Percentiles rank a stretch among this genome's conserved stretches.
These are phyloP conservation scores for Fistulina hepatica DNA, from an alignment of 1,284 basidiomycete species.

Conservation along the genomic window DNA sequence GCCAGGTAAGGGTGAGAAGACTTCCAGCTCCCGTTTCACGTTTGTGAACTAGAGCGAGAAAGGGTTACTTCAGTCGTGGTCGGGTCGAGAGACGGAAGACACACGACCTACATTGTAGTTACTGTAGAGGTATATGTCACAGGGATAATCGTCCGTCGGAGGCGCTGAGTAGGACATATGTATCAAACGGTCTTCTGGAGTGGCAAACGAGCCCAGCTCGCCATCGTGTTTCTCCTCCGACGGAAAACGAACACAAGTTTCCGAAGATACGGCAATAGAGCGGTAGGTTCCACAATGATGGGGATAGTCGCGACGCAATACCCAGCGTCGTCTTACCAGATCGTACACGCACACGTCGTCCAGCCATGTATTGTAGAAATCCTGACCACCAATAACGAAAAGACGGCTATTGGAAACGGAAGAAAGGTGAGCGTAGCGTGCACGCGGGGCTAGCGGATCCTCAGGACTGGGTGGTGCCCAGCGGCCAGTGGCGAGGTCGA, in stretches of 20 bases:
- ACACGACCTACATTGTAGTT: slow-evolving; percentile 70
- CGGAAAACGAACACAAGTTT: slow-evolving; percentile 55
- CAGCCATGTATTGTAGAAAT: slow-evolving; percentile 83
- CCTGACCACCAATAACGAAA: slow-evolving; percentile 92
- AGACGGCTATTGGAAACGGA: slow-evolving; percentile 73
- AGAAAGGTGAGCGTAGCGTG: slow-evolving; percentile 86
- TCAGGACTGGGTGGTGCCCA: slow-evolving; percentile 56
- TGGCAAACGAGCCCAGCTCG: slow-evolving; percentile 42
- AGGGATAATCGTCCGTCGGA: slow-evolving; percentile 64
- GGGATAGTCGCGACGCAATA: slow-evolving; percentile 69
- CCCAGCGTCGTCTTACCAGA: slow-evolving; percentile 61
- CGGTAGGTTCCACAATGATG: slow-evolving; percentile 90
- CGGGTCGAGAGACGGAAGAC: slow-evolving; percentile 2
- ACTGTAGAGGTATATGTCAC: slow-evolving; percentile 73
- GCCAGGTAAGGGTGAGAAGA: slow-evolving; percentile 68
- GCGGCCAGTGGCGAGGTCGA: slow-evolving; percentile 56
- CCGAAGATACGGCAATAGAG: slow-evolving; percentile 73
- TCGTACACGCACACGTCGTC: slow-evolving; percentile 88
- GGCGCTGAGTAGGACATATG: slow-evolving; percentile 28
- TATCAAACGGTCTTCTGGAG: slow-evolving; percentile 43
- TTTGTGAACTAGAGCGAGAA: slow-evolving; percentile 65
- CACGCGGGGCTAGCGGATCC: slow-evolving; percentile 49
- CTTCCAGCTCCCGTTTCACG: slow-evolving; percentile 85
- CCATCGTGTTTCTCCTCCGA: slow-evolving; percentile 40
- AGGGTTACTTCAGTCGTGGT: neutral